Conservation (phyloP, 805 yeast genomes). For the Metschnikowia shivogae region DNA sequence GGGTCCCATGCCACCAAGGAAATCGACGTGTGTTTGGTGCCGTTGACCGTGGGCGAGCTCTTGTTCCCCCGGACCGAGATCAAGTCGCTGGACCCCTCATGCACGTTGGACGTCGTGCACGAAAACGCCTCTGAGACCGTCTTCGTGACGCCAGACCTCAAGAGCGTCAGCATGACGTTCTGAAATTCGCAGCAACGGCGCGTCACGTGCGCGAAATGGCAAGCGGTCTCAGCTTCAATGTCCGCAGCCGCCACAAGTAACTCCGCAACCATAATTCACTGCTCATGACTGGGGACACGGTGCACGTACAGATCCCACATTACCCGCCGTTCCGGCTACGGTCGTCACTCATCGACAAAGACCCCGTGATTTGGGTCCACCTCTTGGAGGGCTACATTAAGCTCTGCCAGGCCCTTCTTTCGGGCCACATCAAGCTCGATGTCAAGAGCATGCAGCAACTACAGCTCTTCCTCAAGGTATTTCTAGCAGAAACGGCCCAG, state of each 20-base stretch:
- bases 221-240: not conserved
- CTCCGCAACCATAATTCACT: not conserved
- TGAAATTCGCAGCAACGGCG: constrained; percentile 18
- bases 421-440: constrained; percentile 39
- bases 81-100: constrained; percentile 26
- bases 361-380: constrained; percentile 81
- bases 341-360: constrained; percentile 74
- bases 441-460: constrained; percentile 57
- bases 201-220: constrained; percentile 5
- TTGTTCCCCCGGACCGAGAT: constrained; percentile 58
- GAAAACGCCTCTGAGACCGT: constrained; percentile 66
- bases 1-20: constrained; percentile 11
- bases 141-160: constrained; percentile 66
- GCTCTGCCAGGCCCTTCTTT: constrained; percentile 46
- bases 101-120: constrained; percentile 56
- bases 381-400: constrained; percentile 59
- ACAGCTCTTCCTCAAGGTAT: constrained; percentile 51
- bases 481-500: constrained; percentile 55
- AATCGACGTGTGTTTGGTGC: constrained; percentile 53
- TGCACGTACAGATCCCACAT: constrained; percentile 54
- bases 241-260: not conserved
- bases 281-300: constrained; percentile 8
- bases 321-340: constrained; percentile 74
- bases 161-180: constrained; percentile 58
- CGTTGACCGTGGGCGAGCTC: constrained; percentile 72